A percentile compares a stretch with the other conserved stretches of the same genome.
Conservation (phyloP, 2,329 filamentous ascomycete species). For the Xylariomycetidae sp. region DNA sequence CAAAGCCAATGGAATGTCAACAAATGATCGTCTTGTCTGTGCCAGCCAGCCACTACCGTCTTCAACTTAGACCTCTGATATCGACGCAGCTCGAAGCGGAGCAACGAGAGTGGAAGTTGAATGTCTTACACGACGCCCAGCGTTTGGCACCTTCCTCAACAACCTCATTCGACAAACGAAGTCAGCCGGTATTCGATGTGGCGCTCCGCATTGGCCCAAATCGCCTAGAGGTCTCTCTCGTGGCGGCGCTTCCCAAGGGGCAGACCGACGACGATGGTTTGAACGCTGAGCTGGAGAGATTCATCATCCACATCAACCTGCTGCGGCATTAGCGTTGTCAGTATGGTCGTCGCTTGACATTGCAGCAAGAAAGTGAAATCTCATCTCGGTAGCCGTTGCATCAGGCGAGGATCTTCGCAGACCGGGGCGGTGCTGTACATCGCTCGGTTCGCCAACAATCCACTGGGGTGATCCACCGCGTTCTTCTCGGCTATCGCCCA, state of each 20-base stretch:
- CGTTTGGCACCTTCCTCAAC: conserved; percentile 48
- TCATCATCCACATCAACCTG: conserved; percentile 70
- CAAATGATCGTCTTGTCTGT: conserved; percentile 69
- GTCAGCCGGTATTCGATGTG: conserved; percentile 69
- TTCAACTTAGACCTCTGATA: conserved; percentile 65
- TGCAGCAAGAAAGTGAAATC: no score
- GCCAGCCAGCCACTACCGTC: conserved; percentile 58
- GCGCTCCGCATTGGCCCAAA: conserved; percentile 68
- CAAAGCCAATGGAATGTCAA: conserved; percentile 59
- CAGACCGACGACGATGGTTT: conserved; percentile 51
- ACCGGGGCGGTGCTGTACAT: no score
- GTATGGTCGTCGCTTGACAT: no score
- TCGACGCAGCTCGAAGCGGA: conserved; percentile 53
- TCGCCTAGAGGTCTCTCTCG: conserved; percentile 69
- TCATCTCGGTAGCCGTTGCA: no score
- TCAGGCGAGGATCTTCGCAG: no score
- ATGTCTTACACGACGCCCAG: conserved; percentile 63
- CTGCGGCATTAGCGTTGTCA: conserved; percentile 20
- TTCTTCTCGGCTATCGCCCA: no score
- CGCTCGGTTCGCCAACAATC: no score
- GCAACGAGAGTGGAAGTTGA: conserved; percentile 67
- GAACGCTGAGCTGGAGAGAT: conserved; percentile 70
- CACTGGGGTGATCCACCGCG: no score
- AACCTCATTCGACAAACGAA: conserved; percentile 47
- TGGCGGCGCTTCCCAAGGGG: conserved; percentile 61